A percentile compares a stretch with the other conserved stretches of the same genome.
phyloP scores from a whole-genome alignment of 2,329 filamentous ascomycete genomes.

The Colletotrichum godetiae region DNA sequence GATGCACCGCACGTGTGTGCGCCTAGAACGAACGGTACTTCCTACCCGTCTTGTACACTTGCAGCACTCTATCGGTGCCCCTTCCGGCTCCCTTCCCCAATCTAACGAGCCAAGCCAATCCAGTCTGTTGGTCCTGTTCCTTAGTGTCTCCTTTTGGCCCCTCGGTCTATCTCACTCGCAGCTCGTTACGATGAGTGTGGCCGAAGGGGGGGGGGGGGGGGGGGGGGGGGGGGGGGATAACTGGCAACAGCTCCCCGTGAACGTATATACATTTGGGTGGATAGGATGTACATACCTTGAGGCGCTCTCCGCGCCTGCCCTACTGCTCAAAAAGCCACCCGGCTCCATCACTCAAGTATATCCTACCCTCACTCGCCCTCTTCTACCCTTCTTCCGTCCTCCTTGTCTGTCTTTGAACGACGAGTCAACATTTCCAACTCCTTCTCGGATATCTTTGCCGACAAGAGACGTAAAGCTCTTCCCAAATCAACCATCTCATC shows the following conservation, averaged over 20 bases:
- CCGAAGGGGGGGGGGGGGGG: constrained; percentile 26
- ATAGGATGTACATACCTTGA: constrained; percentile 25
- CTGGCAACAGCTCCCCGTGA: constrained; percentile 13
- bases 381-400: constrained; percentile 2
- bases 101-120: constrained; percentile 38
- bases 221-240: constrained; percentile 19
- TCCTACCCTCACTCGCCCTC: constrained; percentile 11
- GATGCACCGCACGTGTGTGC: constrained; percentile 35
- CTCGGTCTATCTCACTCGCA: constrained; percentile 37
- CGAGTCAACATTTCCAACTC: not conserved
- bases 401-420: not conserved
- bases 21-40: constrained; percentile 39
- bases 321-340: constrained; percentile 34
- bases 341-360: constrained; percentile 13
- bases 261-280: constrained; percentile 21
- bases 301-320: constrained; percentile 30
- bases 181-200: constrained; percentile 35
- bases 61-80: constrained; percentile 38
- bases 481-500: not conserved
- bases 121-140: constrained; percentile 37
- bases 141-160: constrained; percentile 35
- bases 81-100: constrained; percentile 37
- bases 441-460: too few relatives aligned
- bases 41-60: constrained; percentile 33
- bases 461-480: not conserved